phyloP scores from a whole-genome alignment of 2,329 filamentous ascomycete species.

The Gremmenia infestans region DNA sequence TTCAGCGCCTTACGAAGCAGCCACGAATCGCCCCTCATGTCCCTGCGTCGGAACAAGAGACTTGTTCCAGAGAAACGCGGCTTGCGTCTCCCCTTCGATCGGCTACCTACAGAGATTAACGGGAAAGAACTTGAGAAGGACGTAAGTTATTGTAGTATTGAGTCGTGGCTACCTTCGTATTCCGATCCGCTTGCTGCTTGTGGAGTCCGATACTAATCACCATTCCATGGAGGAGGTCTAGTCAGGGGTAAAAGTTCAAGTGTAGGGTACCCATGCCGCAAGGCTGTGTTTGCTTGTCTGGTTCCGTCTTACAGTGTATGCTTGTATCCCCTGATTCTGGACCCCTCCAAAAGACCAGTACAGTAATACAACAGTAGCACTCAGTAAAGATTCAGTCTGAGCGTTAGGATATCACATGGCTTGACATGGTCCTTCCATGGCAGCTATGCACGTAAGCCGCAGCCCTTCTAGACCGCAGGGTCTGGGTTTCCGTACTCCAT shows the following conservation, averaged over 20 bases:
- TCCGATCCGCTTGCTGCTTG: neutral
- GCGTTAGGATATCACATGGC: neutral
- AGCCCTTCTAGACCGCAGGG: neutral
- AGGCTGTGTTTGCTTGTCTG: neutral
- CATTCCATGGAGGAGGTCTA: neutral
- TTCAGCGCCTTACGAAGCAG: neutral
- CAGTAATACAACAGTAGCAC: no score
- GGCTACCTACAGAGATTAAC: neutral
- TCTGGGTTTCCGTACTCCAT: no score
- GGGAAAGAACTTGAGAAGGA: neutral
- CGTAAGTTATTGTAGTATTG: no score
- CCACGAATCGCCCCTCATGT: neutral
- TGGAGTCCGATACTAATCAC: neutral
- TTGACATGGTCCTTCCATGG: neutral
- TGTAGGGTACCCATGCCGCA: neutral
- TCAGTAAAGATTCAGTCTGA: no score
- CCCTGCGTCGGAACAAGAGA: neutral
- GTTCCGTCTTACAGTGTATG: neutral
- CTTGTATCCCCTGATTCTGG: neutral
- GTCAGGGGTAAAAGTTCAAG: conserved; percentile 1
- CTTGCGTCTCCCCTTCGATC: neutral
- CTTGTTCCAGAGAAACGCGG: neutral
- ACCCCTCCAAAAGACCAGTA: no score
- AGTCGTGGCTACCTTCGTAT: no score
- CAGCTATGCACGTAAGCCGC: neutral